Evolutionary conservation across 345 rosid genomes (phyloP).

Genomic region (Pseudoturritis turrita): DNA sequence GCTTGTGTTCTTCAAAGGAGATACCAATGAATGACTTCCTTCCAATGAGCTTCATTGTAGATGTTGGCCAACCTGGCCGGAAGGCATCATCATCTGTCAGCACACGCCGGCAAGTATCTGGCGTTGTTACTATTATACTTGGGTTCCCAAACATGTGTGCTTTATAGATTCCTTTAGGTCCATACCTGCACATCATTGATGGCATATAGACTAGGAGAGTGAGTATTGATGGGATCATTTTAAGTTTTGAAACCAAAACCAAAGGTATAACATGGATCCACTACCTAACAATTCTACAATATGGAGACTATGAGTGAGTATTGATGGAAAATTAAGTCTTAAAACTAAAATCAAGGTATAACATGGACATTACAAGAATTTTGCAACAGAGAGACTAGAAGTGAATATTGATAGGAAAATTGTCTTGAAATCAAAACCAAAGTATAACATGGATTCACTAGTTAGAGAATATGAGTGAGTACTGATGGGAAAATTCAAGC

Average conservation of each 20-base stretch:
- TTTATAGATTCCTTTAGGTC: conserved; percentile 64
- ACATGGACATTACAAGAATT: too few relatives aligned
- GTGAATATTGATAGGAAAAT: not conserved
- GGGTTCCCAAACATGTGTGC: conserved; percentile 85
- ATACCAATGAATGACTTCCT: conserved; percentile 64
- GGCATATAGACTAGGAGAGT: not conserved
- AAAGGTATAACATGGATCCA: not conserved
- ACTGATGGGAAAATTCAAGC: not conserved
- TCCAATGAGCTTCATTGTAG: conserved; percentile 66
- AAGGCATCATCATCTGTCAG: conserved; percentile 67
- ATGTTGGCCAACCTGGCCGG: conserved; percentile 75
- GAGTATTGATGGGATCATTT: not conserved
- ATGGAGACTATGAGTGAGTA: not conserved
- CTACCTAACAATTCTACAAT: not conserved
- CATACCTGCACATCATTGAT: conserved; percentile 47
- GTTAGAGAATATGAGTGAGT: not conserved
- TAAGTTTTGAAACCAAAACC: not conserved
- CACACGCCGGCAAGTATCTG: conserved; percentile 61
- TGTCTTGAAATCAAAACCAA: not conserved
- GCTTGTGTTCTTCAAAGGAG: conserved; percentile 50
- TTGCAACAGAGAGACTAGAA: not conserved
- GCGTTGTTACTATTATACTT: conserved; percentile 69
- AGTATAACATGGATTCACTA: not conserved
- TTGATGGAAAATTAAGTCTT: not conserved
- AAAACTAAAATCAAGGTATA: not conserved